phyloP scores from a whole-genome alignment of 768 basidiomycete species.

The Collybiopsis luxurians region DNA sequence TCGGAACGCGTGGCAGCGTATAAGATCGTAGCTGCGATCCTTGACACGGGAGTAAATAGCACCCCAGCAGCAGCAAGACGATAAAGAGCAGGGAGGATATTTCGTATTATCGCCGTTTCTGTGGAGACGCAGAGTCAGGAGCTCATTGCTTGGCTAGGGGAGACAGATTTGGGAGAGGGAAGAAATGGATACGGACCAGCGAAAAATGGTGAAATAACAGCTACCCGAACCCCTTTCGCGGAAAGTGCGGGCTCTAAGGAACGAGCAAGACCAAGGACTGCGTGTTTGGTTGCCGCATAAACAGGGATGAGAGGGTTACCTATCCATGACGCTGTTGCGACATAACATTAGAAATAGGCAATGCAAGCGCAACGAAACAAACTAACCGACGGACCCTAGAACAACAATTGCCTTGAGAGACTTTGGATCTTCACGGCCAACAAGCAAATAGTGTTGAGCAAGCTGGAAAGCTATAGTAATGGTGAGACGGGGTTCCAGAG shows the following conservation, averaged over 20 bases:
- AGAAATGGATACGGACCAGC: constrained; percentile 13
- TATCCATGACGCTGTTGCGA: constrained; percentile 21
- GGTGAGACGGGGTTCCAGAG: too few relatives aligned
- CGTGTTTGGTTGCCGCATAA: constrained; percentile 28
- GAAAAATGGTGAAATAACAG: constrained; percentile 25
- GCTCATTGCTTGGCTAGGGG: neutral
- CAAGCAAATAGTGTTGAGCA: constrained; percentile 1
- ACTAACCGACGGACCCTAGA: constrained; percentile 29
- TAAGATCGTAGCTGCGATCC: constrained; percentile 27
- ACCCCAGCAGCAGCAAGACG: constrained; percentile 18
- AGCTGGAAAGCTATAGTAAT: neutral
- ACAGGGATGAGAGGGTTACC: constrained; percentile 21
- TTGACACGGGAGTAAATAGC: constrained; percentile 20
- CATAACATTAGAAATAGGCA: neutral
- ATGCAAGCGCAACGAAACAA: neutral
- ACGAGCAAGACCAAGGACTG: constrained; percentile 26
- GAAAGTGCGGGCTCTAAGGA: constrained; percentile 16
- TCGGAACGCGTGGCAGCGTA: constrained; percentile 22
- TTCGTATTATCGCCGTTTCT: neutral
- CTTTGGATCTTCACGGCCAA: neutral
- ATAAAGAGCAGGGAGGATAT: neutral
- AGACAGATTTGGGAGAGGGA: neutral
- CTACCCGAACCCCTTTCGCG: constrained; percentile 16
- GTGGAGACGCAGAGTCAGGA: neutral
- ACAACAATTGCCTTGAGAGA: constrained; percentile 25